Percentiles rank a stretch among this genome's conserved stretches.
Evolutionary conservation across 768 basidiomycete species (phyloP).

Genomic region (Pulveroboletus sp.): DNA sequence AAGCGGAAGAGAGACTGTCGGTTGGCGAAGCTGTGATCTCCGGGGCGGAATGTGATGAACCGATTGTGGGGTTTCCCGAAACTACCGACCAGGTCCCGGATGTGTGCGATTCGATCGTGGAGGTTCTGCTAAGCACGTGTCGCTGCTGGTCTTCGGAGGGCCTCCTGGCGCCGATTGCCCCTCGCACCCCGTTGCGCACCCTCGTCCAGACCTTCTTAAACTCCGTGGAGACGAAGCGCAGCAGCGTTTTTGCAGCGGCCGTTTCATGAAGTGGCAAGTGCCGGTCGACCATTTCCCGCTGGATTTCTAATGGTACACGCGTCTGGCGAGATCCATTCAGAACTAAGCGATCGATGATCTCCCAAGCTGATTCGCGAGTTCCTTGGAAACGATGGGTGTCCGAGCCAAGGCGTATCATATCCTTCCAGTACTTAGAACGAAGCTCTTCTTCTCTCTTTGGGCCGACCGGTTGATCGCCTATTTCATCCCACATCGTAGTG

Average conservation of each 20-base stretch:
- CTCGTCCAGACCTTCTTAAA: slow-evolving; percentile 5
- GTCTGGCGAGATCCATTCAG: not conserved
- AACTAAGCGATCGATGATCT: slow-evolving; percentile 5
- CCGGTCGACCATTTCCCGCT: slow-evolving; percentile 18
- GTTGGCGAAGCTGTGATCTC: too few species aligned
- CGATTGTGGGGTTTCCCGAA: not conserved
- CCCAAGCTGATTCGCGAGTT: slow-evolving; percentile 13
- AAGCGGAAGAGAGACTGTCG: too few species aligned
- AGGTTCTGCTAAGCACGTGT: not conserved
- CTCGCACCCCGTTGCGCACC: not conserved
- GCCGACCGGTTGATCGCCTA: not conserved
- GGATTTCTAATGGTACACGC: slow-evolving; percentile 9
- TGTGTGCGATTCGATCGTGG: not conserved
- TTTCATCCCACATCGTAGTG: slow-evolving; percentile 20
- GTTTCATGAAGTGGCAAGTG: slow-evolving; percentile 7
- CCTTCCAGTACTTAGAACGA: slow-evolving; percentile 9
- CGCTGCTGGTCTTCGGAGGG: too few species aligned
- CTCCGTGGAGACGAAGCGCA: slow-evolving; percentile 3
- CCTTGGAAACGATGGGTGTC: slow-evolving; percentile 7
- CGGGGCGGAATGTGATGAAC: not conserved
- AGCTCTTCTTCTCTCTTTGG: slow-evolving; percentile 13
- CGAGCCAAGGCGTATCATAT: slow-evolving; percentile 14
- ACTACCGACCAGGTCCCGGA: not conserved
- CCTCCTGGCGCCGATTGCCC: not conserved
- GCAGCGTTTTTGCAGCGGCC: slow-evolving; percentile 13